These are phyloP conservation scores for Emericellopsis atlantica DNA, from an alignment of 2,329 filamentous ascomycete genomes.

Conservation along the genomic window DNA sequence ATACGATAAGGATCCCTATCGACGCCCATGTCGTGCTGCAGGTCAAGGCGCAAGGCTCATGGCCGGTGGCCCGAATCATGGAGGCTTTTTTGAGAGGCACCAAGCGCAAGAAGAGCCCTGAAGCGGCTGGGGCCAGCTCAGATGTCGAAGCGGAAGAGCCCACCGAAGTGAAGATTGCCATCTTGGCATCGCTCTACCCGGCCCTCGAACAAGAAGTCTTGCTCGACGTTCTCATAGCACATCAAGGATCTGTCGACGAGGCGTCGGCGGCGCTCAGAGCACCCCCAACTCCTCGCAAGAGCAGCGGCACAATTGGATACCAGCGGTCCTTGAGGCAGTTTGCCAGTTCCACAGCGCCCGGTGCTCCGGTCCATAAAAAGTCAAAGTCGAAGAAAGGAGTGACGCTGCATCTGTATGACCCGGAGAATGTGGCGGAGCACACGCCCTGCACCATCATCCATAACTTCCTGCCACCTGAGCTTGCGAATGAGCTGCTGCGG, in stretches of 20 bases:
- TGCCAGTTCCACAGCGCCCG: constrained; percentile 9
- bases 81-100: constrained; percentile 41
- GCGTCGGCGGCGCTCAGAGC: constrained; percentile 44
- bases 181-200: constrained; percentile 68
- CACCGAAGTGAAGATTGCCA: constrained; percentile 80
- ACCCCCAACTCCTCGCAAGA: constrained; percentile 16
- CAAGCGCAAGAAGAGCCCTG: constrained; percentile 32
- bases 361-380: constrained; percentile 27
- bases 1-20: too few relatives aligned
- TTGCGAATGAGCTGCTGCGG: constrained; percentile 60
- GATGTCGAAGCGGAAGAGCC: constrained; percentile 51
- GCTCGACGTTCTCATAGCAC: constrained; percentile 66
- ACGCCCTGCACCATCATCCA: constrained; percentile 89
- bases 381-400: constrained; percentile 61
- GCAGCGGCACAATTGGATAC: constrained; percentile 28
- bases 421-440: constrained; percentile 65
- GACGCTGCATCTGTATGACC: constrained; percentile 74
- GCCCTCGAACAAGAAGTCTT: constrained; percentile 50
- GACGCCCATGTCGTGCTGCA: background rate
- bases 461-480: constrained; percentile 64
- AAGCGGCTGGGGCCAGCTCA: constrained; percentile 7
- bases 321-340: constrained; percentile 54
- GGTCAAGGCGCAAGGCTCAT: background rate
- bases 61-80: constrained; percentile 24
- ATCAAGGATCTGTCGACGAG: constrained; percentile 62